Evolutionary conservation across 202 grass and related monocot species (phyloP).

Genomic region (Tripidium arundinaceum): DNA sequence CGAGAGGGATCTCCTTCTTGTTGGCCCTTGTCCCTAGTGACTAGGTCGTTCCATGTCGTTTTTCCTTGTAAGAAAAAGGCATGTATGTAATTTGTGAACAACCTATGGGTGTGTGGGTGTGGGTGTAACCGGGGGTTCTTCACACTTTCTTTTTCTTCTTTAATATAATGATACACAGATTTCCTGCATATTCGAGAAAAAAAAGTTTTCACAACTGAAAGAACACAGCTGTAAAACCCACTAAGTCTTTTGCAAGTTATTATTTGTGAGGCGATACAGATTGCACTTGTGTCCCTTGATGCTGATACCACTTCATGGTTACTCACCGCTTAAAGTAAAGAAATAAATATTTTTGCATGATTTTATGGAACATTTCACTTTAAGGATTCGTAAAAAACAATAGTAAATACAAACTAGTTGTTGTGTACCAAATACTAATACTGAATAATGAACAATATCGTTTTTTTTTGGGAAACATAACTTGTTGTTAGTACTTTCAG

Average conservation of each 20-base stretch:
- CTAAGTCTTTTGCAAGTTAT: conserved; percentile 25
- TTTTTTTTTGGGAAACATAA: not conserved
- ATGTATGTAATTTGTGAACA: not conserved
- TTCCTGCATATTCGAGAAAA: not conserved
- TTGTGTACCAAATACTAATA: conserved; percentile 4
- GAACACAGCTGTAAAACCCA: conserved; percentile 18
- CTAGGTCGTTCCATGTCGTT: not conserved
- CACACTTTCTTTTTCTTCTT: not conserved
- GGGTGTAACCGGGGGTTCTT: not conserved
- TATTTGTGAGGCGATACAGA: not conserved
- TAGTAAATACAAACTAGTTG: conserved; percentile 8
- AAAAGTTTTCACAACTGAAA: conserved; percentile 15
- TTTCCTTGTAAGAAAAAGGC: not conserved
- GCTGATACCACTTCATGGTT: conserved; percentile 5
- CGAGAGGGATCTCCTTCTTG: not conserved
- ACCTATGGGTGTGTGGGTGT: not conserved
- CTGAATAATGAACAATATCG: conserved; percentile 18
- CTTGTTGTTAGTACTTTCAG: conserved; percentile 42
- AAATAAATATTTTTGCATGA: not conserved
- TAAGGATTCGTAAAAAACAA: not conserved
- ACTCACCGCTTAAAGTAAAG: not conserved
- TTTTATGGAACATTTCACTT: conserved; percentile 1
- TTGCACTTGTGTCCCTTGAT: conserved; percentile 8
- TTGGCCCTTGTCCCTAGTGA: not conserved
- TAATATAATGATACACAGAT: not conserved